These are phyloP conservation scores for Telfairia occidentalis DNA, from an alignment of 331 rosid genomes.

Conservation along the genomic window DNA sequence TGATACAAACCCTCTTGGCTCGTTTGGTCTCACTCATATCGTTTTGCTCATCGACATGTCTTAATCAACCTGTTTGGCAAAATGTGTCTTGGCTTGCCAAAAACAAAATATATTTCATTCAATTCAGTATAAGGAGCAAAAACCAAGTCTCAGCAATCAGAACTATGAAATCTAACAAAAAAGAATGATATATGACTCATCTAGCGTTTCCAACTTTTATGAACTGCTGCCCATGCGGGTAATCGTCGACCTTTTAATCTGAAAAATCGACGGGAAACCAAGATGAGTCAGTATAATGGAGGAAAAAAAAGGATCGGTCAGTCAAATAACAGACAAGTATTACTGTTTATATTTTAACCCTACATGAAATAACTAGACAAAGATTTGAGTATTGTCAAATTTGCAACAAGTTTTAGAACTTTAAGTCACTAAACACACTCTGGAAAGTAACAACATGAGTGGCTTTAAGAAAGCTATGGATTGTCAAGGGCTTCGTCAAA, in stretches of 20 bases:
- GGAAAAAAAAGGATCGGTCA: background rate
- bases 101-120: background rate
- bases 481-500: background rate
- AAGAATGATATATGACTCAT: background rate
- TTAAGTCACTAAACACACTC: background rate
- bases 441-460: conserved; percentile 1
- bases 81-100: conserved; percentile 17
- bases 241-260: background rate
- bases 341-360: background rate
- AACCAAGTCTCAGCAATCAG: conserved; percentile 5
- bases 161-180: background rate
- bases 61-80: conserved; percentile 26
- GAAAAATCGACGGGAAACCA: background rate
- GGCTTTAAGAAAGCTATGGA: conserved; percentile 11
- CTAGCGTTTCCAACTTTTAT: background rate
- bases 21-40: conserved; percentile 54
- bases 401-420: background rate
- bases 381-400: background rate
- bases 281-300: background rate
- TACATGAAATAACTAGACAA: background rate
- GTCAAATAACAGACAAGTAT: background rate
- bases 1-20: conserved; percentile 8
- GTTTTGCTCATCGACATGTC: conserved; percentile 50
- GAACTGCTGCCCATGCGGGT: no score
- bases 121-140: background rate